Percentiles rank a stretch among this genome's conserved stretches.
Evolutionary conservation across 345 rosid genomes (phyloP).

Genomic region (Euphorbia pulcherrima): DNA sequence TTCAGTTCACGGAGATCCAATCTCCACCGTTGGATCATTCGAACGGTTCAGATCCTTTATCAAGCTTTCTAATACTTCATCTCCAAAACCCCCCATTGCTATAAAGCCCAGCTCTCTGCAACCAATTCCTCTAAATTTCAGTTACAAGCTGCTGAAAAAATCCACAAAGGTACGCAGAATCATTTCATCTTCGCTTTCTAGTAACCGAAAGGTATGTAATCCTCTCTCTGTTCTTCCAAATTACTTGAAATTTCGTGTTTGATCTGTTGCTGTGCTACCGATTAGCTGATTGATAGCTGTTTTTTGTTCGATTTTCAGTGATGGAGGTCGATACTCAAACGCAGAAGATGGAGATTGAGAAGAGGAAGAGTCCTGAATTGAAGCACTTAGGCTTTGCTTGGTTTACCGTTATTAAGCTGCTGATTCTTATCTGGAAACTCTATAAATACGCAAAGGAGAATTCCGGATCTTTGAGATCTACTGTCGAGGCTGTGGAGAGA

Average conservation of each 20-base stretch:
- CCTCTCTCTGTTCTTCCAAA: neutral
- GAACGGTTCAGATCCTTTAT: constrained; percentile 4
- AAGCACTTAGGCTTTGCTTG: constrained; percentile 68
- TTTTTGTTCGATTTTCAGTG: constrained; percentile 7
- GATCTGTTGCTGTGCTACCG: constrained; percentile 7
- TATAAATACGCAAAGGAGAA: constrained; percentile 70
- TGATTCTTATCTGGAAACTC: constrained; percentile 47
- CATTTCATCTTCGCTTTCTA: neutral
- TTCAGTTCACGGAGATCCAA: neutral
- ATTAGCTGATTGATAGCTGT: neutral
- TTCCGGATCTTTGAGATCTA: constrained; percentile 71
- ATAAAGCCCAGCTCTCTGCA: neutral
- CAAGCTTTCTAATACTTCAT: neutral
- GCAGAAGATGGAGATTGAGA: constrained; percentile 36
- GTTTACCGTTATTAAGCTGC: constrained; percentile 49
- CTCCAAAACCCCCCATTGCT: neutral
- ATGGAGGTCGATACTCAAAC: constrained; percentile 33
- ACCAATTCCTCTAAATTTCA: neutral
- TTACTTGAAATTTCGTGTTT: neutral
- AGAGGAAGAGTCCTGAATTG: constrained; percentile 35
- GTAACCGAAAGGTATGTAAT: neutral
- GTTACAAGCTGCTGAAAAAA: neutral
- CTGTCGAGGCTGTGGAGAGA: constrained; percentile 63
- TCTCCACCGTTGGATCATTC: neutral
- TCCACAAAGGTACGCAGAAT: neutral